phyloP scores from a whole-genome alignment of 129 eudicot genomes.

The Logfia minima region DNA sequence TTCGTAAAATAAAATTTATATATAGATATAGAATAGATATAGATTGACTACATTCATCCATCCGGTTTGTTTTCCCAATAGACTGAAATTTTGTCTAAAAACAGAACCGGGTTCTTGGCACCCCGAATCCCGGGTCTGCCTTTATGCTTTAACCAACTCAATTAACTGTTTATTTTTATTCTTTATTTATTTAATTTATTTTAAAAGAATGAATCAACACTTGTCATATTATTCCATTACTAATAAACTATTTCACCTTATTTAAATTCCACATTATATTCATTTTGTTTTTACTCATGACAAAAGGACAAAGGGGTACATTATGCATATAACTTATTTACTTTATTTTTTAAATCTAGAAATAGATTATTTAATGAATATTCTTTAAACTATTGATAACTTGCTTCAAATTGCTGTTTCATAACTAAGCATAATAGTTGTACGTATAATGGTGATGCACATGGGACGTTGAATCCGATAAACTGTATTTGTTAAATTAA shows the following conservation, averaged over 20 bases:
- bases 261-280: neutral
- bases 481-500: too few relatives aligned
- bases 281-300: neutral
- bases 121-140: slow-evolving; percentile 48
- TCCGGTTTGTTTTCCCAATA: slow-evolving; percentile 17
- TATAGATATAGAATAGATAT: too few relatives aligned
- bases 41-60: slow-evolving; percentile 32
- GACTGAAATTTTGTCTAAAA: slow-evolving; percentile 15
- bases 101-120: slow-evolving; percentile 24
- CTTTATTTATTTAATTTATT: too few relatives aligned
- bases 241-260: neutral
- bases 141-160: slow-evolving; percentile 35
- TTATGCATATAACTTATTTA: neutral
- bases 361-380: too few relatives aligned
- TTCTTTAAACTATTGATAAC: too few relatives aligned
- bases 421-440: neutral
- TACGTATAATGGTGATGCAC: neutral
- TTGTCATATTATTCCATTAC: neutral
- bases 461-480: neutral
- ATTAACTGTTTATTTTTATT: slow-evolving; percentile 1
- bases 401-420: neutral
- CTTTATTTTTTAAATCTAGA: too few relatives aligned
- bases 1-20: slow-evolving; percentile 2
- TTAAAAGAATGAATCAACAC: neutral
- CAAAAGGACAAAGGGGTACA: neutral